phyloP scores from a whole-genome alignment of 495 filamentous ascomycete species.

The Trichoderma gamsii region DNA sequence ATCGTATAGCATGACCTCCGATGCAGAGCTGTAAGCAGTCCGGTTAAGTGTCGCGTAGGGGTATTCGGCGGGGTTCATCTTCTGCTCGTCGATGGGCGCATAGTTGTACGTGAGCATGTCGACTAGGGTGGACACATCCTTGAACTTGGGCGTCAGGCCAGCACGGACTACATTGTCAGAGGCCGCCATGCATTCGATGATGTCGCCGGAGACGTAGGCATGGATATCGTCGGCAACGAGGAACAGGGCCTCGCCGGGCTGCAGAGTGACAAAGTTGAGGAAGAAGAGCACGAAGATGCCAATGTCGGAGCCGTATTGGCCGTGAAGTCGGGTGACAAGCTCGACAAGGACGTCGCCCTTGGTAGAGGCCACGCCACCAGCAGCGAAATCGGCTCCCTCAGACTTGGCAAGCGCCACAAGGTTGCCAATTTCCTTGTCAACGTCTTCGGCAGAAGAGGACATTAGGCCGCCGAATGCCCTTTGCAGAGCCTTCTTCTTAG shows the following conservation, averaged over 20 bases:
- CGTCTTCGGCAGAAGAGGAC: constrained; percentile 59
- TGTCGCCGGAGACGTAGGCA: constrained; percentile 91
- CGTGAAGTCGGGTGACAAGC: constrained; percentile 67
- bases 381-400: constrained; percentile 56
- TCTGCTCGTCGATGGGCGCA: constrained; percentile 88
- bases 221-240: constrained; percentile 94
- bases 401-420: constrained; percentile 66
- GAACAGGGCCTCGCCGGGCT: constrained; percentile 91
- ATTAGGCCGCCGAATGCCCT: constrained; percentile 70
- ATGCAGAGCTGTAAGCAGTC: constrained; percentile 67
- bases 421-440: constrained; percentile 57
- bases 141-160: constrained; percentile 96
- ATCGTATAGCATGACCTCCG: constrained; percentile 69
- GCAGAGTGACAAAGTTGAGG: constrained; percentile 47
- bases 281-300: constrained; percentile 45
- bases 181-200: constrained; percentile 98
- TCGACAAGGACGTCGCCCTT: constrained; percentile 65
- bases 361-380: constrained; percentile 52
- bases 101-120: constrained; percentile 91
- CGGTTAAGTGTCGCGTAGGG: constrained; percentile 75
- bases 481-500: constrained; percentile 77
- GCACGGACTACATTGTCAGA: constrained; percentile 97
- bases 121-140: constrained; percentile 88
- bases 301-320: constrained; percentile 40
- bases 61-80: constrained; percentile 79